A percentile compares a stretch with the other conserved stretches of the same genome.
phyloP scores from a whole-genome alignment of 352 stramenopile species.

The Phytophthora syringae region DNA sequence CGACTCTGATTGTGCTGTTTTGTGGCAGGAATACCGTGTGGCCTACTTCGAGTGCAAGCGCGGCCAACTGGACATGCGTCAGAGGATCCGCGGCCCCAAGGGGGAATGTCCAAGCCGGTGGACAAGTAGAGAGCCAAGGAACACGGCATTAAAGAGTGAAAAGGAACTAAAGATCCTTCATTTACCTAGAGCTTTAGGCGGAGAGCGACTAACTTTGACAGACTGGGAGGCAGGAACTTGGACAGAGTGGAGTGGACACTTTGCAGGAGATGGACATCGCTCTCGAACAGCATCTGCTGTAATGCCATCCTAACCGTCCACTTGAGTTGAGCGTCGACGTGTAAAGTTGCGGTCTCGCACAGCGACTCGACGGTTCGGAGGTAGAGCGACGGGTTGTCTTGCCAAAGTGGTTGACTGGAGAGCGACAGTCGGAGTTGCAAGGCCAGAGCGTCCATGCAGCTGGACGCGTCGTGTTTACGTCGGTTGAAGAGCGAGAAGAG shows the following conservation, averaged over 20 bases:
- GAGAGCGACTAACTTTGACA: conserved; percentile 18
- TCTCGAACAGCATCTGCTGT: conserved; percentile 59
- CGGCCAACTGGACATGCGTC: conserved; percentile 86
- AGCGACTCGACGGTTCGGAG: conserved; percentile 31
- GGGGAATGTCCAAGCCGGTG: conserved; percentile 61
- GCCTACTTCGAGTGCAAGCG: conserved; percentile 90
- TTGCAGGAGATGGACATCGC: conserved; percentile 31
- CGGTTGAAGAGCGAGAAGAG: conserved; percentile 39
- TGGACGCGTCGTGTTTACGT: conserved; percentile 29
- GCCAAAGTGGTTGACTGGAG: conserved; percentile 25
- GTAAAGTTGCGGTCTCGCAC: conserved; percentile 28
- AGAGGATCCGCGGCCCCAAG: conserved; percentile 82
- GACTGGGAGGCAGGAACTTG: conserved; percentile 22
- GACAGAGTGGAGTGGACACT: conserved; percentile 5
- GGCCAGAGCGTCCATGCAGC: conserved; percentile 33
- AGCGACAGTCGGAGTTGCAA: conserved; percentile 30
- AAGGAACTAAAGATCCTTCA: not conserved
- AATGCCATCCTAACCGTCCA: conserved; percentile 44
- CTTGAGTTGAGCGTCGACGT: conserved; percentile 27
- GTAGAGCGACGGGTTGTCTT: conserved; percentile 22
- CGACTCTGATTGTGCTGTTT: not conserved
- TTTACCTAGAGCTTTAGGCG: conserved; percentile 5
- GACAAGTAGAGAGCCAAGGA: conserved; percentile 20
- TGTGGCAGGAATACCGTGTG: conserved; percentile 66
- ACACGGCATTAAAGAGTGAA: not conserved